Evolutionary conservation across 2,329 filamentous ascomycete species (phyloP), one percentile per base, ranked within the genome.

Genomic region (Alternaria sp.): DNA sequence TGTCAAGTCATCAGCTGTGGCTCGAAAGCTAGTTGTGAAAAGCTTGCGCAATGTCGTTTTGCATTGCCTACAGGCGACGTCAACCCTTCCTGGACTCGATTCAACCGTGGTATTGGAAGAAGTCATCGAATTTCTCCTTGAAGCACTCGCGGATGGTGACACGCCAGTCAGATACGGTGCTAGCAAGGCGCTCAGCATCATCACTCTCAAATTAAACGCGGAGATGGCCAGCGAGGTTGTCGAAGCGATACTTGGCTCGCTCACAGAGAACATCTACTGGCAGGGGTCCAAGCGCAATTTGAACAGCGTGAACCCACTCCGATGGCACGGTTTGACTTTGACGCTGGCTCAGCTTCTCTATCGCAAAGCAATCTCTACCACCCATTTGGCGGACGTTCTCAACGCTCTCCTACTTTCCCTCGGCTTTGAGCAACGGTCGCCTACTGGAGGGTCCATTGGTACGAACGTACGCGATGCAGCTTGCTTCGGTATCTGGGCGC

Each of bases 401-500:
- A 89, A 91, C 62, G 90, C 91, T 3, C 84, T 98, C 15, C 82
- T 97, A 1, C 86, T 92, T 10, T 94, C 93, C 0, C 84, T 98
- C 25, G 89, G 89, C 1, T 99, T 98, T 75, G 94, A 99, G 79
- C 93, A 97, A 74, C 87, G 94, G 62, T 92, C 91, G 49, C 88
- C 93, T 0, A 93, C 93, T 4, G 95, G 96, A n/a, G 89, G 87
- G 12, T 94, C 93, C 4, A 85, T 95, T 11, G 96, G 96, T 2
- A 91, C 92, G 2, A 97, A 96, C 70, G 94, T 99, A 15, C 89
- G 96, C 50, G 96, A 99, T 81, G 95, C 96, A 12, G 93, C 96
- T 4, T 97, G 94, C 77, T 99, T 98, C 77, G 96, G 96, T 7
- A 90, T 98, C 23, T 99, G 96, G 96, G 91, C 94, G 1, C 79